Evolutionary conservation across 164 flowering plant genomes (phyloP), one percentile per base, ranked within the genome.

Genomic region (Taxillus chinensis): DNA sequence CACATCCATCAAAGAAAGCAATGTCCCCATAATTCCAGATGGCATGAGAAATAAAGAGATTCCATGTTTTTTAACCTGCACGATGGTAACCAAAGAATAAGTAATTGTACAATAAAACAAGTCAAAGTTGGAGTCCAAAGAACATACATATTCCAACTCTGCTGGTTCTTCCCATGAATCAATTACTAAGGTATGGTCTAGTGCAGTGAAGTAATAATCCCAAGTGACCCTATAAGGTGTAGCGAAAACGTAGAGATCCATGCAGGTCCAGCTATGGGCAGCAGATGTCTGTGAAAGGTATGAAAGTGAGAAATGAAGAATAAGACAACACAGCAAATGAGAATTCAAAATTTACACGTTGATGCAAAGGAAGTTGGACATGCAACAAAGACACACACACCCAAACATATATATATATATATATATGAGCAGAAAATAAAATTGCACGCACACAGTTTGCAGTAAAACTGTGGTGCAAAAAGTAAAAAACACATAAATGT

Each of bases 21-120:
- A 71, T 5, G 97, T 95, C 55, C 97, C 98, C 55, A 92, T 74
- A 97, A 95, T 91, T 71, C 99, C 99, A 2, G 99, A 85, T 63
- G 96, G 98, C 99, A 95, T 95, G 57, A 95, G 98, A 77, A 95
- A 95, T 43, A 95, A 91, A 41, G 98, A 95, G 57, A 95, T 74
- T 4, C 99, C 99, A 74, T 89, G 96, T 67, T 83, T 86, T 81
- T 86, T 95, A 39, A 93, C 98, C 98, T 92, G 89, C 65, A 68
- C 68, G 74, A 61, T 2, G 10, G 14, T 61, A 46, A 60, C 42
- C 12, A 3, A 70, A 17, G 61, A 64, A 50, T 53, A 66, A 52
- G 72, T 45, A 13, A 27, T 27, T 27, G 27, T 27, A 27, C 27
- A 27, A 0, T 27, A 27, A 27, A 27, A 27, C 27, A 27, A 27